Evolutionary conservation across 2,329 filamentous ascomycete species (phyloP), one percentile per base, ranked within the genome.

Genomic region (Xylariaceae sp.): DNA sequence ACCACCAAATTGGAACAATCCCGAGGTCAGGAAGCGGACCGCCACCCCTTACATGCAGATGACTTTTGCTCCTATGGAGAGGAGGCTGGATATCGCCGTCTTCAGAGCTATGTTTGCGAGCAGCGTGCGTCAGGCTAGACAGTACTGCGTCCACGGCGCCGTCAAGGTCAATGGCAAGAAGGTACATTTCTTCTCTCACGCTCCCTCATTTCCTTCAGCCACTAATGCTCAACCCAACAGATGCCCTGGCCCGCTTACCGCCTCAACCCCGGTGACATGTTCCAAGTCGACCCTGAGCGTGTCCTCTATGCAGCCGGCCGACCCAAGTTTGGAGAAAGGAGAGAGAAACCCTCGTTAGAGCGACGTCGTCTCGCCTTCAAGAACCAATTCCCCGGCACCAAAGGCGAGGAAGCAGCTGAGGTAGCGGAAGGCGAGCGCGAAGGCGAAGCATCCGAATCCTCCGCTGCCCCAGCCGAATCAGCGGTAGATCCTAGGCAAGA

Each of bases 91-190:
- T 64, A 90, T 90, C n/a, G 91, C 93, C 57, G 83, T 98, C 51
- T 97, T 94, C 74, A 79, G 93, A 40, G 86, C 93, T 29, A 69
- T 98, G 67, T 98, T 98, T 68, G 91, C 93, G 34, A 95, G 89
- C 68, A 96, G 90, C 68, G 81, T 88, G 27, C 79, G 91, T 55
- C 93, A 98, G 69, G 94, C 94, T 12, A 82, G 92, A 56, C 92
- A 97, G 59, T 95, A 97, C 63, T 88, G 94, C 47, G 80, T 95
- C 22, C 93, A 98, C 67, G 93, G 93, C 22, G 83, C 83, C 48
- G 93, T 98, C 51, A 95, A 83, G 62, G 93, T 98, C 64, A 98
- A 98, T 72, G 93, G 93, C 52, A 90, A 95, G 70, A 91, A 90
- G 82, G 91, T 94, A 25, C 42, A 67, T 34, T 70, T 58, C 27